Evolutionary conservation across 2,329 filamentous ascomycete genomes (phyloP).

Genomic region (Aspergillus sp.): DNA sequence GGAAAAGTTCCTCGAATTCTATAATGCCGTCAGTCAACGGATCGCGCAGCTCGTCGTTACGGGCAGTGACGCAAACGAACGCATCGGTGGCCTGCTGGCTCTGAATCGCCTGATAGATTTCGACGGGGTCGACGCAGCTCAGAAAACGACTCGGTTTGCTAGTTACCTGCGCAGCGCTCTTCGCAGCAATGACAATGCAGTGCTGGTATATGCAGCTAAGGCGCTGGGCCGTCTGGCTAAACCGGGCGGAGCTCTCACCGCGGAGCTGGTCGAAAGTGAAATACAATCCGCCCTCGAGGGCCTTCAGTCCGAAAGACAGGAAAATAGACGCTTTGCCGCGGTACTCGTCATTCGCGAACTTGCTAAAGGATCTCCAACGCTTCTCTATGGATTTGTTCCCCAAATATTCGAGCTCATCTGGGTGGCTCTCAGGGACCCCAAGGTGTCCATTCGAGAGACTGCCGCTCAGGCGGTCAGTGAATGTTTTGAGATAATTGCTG

Average conservation of each 20-base stretch:
- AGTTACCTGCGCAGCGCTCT: slow-evolving; percentile 85
- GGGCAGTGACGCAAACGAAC: slow-evolving; percentile 81
- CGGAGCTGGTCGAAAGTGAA: slow-evolving; percentile 93
- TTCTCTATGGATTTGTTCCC: slow-evolving; percentile 94
- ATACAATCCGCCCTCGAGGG: slow-evolving; percentile 95
- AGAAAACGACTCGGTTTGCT: slow-evolving; percentile 92
- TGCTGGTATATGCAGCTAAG: slow-evolving; percentile 86
- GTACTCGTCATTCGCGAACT: slow-evolving; percentile 89
- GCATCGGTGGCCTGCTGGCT: slow-evolving; percentile 87
- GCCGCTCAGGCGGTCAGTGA: slow-evolving; percentile 91
- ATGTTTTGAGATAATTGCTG: slow-evolving; percentile 92
- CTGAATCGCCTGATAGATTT: slow-evolving; percentile 94
- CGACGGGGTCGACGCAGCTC: slow-evolving; percentile 87
- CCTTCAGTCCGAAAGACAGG: slow-evolving; percentile 91
- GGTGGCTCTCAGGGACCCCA: slow-evolving; percentile 86
- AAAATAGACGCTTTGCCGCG: slow-evolving; percentile 89
- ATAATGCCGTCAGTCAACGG: slow-evolving; percentile 64
- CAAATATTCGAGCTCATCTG: slow-evolving; percentile 95
- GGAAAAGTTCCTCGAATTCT: slow-evolving; percentile 74
- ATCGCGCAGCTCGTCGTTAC: slow-evolving; percentile 76
- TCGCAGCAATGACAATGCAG: slow-evolving; percentile 83
- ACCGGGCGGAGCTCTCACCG: slow-evolving; percentile 89
- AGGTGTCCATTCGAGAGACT: slow-evolving; percentile 87
- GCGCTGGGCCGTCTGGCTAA: slow-evolving; percentile 87
- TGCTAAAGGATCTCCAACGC: slow-evolving; percentile 85